These are phyloP conservation scores for Aspergillus amoenus DNA, from an alignment of 2,329 filamentous ascomycete genomes.

Conservation along the genomic window DNA sequence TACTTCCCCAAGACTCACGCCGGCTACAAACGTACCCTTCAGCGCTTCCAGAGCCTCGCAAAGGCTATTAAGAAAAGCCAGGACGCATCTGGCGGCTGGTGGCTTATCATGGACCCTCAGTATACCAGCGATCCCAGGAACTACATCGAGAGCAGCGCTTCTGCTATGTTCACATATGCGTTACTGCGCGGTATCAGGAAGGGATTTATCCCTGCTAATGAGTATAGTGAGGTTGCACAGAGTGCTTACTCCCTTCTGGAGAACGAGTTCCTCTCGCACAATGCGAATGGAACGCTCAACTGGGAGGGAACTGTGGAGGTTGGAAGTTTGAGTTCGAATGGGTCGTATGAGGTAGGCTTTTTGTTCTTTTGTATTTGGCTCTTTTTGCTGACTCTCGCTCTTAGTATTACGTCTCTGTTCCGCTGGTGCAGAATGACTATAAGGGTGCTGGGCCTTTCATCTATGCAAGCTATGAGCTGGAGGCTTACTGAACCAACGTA, in stretches of 20 bases:
- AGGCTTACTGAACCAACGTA: not conserved
- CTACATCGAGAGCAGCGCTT: conserved; percentile 19
- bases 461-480: conserved; percentile 18
- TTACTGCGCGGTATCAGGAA: conserved; percentile 13
- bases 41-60: conserved; percentile 16
- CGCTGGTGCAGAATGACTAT: conserved; percentile 14
- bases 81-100: conserved; percentile 17
- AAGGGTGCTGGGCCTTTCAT: conserved; percentile 19
- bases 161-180: conserved; percentile 18
- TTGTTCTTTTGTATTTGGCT: not conserved
- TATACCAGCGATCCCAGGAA: conserved; percentile 14
- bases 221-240: conserved; percentile 4
- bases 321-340: conserved; percentile 16
- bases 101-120: conserved; percentile 14
- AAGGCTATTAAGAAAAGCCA: conserved; percentile 11
- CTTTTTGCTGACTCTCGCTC: not conserved
- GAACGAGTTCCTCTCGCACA: conserved; percentile 6
- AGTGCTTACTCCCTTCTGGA: conserved; percentile 7
- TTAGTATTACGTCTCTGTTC: conserved; percentile 20
- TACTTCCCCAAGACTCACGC: conserved; percentile 13
- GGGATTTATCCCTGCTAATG: conserved; percentile 7
- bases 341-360: conserved; percentile 15
- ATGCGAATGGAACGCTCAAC: conserved; percentile 15
- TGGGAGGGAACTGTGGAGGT: conserved; percentile 18
- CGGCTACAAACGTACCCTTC: conserved; percentile 9